Evolutionary conservation across 2,329 filamentous ascomycete genomes (phyloP).

Genomic region (Juglanconis oblonga): DNA sequence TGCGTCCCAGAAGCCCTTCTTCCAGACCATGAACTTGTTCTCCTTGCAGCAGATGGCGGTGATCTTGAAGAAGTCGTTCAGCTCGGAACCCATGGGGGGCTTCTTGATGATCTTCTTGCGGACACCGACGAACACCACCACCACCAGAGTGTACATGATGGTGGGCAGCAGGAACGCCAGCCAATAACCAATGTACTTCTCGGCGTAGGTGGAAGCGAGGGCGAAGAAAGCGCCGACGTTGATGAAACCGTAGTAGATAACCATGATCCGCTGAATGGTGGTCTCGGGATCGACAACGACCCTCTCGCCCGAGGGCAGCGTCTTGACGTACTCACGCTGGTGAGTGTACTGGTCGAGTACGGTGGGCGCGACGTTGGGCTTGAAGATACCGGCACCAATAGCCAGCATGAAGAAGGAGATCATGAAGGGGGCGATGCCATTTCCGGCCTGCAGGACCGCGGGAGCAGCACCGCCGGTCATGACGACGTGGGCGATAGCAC

Average conservation of each 20-base stretch:
- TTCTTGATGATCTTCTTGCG: constrained; percentile 54
- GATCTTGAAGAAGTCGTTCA: constrained; percentile 57
- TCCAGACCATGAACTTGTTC: constrained; percentile 49
- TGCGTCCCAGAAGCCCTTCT: constrained; percentile 55
- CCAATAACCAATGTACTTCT: constrained; percentile 76
- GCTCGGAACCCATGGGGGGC: constrained; percentile 64
- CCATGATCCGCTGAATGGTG: constrained; percentile 42
- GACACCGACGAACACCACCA: constrained; percentile 53
- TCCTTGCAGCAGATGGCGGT: constrained; percentile 52
- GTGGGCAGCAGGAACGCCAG: constrained; percentile 54
- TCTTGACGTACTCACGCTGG: constrained; percentile 38
- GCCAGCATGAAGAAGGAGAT: constrained; percentile 64
- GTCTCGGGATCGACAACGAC: constrained; percentile 45
- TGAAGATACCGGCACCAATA: constrained; percentile 68
- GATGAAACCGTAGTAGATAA: constrained; percentile 61
- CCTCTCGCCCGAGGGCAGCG: constrained; percentile 40
- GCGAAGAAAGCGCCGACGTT: constrained; percentile 62
- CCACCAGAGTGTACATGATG: constrained; percentile 57
- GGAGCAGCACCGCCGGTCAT: constrained; percentile 63
- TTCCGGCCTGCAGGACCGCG: constrained; percentile 47
- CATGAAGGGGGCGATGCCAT: constrained; percentile 58
- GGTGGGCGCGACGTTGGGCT: constrained; percentile 52
- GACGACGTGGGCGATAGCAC: constrained; percentile 62
- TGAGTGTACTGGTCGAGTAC: constrained; percentile 43
- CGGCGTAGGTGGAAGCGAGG: constrained; percentile 67